Percentiles rank a stretch among this genome's conserved stretches.
phyloP scores from a whole-genome alignment of 805 yeast genomes.

The Metschnikowia peoriensis region DNA sequence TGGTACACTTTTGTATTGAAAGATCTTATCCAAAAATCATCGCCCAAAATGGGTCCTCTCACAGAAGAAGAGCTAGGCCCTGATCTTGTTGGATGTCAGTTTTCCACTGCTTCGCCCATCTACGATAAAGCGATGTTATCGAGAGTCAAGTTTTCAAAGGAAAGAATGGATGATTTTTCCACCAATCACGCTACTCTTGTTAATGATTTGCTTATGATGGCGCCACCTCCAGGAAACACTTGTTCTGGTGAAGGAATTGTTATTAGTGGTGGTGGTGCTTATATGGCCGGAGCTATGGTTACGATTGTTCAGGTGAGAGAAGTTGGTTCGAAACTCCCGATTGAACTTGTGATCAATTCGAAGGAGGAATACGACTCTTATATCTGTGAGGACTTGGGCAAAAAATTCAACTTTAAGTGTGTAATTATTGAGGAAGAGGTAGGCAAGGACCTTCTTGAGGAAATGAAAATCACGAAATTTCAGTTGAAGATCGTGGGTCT shows the following conservation, averaged over 20 bases:
- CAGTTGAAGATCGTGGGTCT: conserved; percentile 33
- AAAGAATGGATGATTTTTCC: conserved; percentile 22
- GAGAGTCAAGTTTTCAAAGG: conserved; percentile 19
- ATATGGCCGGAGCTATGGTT: conserved; percentile 28
- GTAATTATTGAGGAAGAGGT: conserved; percentile 26
- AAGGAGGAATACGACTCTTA: conserved; percentile 23
- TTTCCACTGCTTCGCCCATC: conserved; percentile 12
- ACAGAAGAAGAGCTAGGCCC: conserved; percentile 19
- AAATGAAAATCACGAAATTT: conserved; percentile 22
- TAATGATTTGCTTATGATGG: conserved; percentile 21
- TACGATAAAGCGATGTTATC: conserved; percentile 13
- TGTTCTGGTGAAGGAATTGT: conserved; percentile 36
- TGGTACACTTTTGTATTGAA: conserved; percentile 16
- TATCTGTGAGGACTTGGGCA: conserved; percentile 28
- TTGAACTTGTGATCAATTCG: conserved; percentile 32
- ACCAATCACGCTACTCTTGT: conserved; percentile 27
- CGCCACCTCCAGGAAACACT: conserved; percentile 24
- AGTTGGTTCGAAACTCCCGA: conserved; percentile 32
- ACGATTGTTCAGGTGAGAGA: conserved; percentile 30
- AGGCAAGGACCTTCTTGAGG: conserved; percentile 21
- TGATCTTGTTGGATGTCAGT: conserved; percentile 13
- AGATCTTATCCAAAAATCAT: conserved; percentile 14
- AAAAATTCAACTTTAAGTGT: conserved; percentile 27
- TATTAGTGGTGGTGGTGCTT: conserved; percentile 29
- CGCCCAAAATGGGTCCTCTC: conserved; percentile 17